A percentile compares a stretch with the other conserved stretches of the same genome.
phyloP scores from a whole-genome alignment of 2,329 filamentous ascomycete species.

The Neonectria hederae region DNA sequence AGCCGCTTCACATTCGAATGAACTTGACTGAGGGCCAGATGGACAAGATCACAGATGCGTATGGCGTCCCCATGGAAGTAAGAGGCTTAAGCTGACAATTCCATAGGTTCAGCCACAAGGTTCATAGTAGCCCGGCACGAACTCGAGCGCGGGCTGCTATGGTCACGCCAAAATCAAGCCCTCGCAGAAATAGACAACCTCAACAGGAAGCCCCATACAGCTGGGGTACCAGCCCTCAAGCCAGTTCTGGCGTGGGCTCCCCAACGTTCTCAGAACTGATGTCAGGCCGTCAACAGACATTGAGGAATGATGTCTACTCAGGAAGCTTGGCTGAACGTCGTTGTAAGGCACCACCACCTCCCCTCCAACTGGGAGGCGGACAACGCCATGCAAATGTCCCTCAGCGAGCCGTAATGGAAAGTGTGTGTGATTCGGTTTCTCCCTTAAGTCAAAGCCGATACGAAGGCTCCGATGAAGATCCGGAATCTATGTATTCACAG shows the following conservation, averaged over 20 bases:
- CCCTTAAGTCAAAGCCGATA: slow-evolving; percentile 38
- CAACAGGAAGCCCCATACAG: slow-evolving; percentile 11
- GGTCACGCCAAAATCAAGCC: slow-evolving; percentile 34
- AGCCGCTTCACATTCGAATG: slow-evolving; percentile 57
- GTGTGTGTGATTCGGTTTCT: slow-evolving; percentile 38
- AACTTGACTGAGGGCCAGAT: slow-evolving; percentile 60
- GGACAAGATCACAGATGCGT: slow-evolving; percentile 59
- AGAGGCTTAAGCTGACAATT: slow-evolving; percentile 16
- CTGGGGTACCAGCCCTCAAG: slow-evolving; percentile 23
- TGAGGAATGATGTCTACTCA: slow-evolving; percentile 25
- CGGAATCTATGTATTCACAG: slow-evolving; percentile 41
- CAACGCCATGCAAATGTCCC: slow-evolving; percentile 15
- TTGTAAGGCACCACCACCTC: slow-evolving; percentile 39
- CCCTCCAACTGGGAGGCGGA: slow-evolving; percentile 37
- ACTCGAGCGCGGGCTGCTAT: slow-evolving; percentile 29
- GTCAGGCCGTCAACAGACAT: slow-evolving; percentile 35
- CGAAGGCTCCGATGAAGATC: slow-evolving; percentile 26
- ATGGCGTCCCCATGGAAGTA: slow-evolving; percentile 28
- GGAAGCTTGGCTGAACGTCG: slow-evolving; percentile 45
- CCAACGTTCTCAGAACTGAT: slow-evolving; percentile 47
- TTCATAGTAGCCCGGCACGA: slow-evolving; percentile 40
- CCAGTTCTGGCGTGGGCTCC: slow-evolving; percentile 28
- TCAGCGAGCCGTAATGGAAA: slow-evolving; percentile 31
- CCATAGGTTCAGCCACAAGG: slow-evolving; percentile 48
- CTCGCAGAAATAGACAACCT: slow-evolving; percentile 27